phyloP scores from a whole-genome alignment of 768 basidiomycete genomes.

The Lentinula sp. region DNA sequence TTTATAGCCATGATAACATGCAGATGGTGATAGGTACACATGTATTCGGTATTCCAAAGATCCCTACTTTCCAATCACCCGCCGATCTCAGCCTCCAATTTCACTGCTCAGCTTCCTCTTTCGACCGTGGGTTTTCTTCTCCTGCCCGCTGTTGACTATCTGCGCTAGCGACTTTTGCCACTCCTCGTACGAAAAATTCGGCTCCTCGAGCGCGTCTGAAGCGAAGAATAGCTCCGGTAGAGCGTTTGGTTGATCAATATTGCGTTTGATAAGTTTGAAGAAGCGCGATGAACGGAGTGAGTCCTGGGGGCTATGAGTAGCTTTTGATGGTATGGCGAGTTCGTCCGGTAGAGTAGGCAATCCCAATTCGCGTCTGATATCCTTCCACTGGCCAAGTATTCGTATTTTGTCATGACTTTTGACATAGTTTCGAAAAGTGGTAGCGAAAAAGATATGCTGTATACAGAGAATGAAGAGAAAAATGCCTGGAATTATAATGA shows the following conservation, averaged over 20 bases:
- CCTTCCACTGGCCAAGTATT: conserved; percentile 23
- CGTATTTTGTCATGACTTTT: not conserved
- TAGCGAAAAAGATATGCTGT: conserved; percentile 3
- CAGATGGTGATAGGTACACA: not conserved
- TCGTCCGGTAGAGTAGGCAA: conserved; percentile 14
- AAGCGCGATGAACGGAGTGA: not conserved
- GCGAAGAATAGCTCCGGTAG: conserved; percentile 3
- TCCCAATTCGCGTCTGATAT: conserved; percentile 20
- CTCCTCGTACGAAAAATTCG: conserved; percentile 4
- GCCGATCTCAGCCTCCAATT: not conserved
- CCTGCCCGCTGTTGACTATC: not conserved
- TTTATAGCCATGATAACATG: not conserved
- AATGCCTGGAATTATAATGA: conserved; percentile 3
- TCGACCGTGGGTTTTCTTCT: not conserved
- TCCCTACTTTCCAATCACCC: not conserved
- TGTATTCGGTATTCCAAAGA: not conserved
- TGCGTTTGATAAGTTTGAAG: not conserved
- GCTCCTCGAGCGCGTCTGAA: conserved; percentile 5
- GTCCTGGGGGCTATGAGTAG: not conserved
- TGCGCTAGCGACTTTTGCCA: conserved; percentile 2
- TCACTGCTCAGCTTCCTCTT: not conserved
- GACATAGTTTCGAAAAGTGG: not conserved
- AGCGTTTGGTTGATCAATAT: not conserved
- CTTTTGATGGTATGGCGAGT: not conserved
- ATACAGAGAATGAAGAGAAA: conserved; percentile 3